Conservation (phyloP, 148 eudicot genomes). For the Cornus kousa region DNA sequence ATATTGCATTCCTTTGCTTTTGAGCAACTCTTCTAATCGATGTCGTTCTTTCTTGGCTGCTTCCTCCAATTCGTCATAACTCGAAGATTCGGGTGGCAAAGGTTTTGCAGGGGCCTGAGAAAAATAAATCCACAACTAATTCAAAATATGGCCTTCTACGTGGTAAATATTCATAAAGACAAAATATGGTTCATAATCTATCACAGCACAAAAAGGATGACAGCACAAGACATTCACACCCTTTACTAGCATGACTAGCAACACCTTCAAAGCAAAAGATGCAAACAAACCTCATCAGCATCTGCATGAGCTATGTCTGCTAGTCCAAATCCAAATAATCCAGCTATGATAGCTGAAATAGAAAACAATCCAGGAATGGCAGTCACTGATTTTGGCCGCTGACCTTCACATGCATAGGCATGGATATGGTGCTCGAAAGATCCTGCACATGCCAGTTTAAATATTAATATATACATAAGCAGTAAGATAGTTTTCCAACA, state of each 20-base stretch:
- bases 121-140: slow-evolving; percentile 16
- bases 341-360: slow-evolving; percentile 55
- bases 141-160: not conserved
- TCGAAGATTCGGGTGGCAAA: slow-evolving; percentile 47
- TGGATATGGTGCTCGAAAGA: slow-evolving; percentile 25
- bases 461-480: not conserved
- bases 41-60: slow-evolving; percentile 71
- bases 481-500: not conserved
- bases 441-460: slow-evolving; percentile 34
- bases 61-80: slow-evolving; percentile 63
- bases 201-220: not conserved
- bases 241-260: not conserved
- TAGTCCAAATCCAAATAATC: slow-evolving; percentile 66
- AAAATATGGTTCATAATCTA: not conserved
- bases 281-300: slow-evolving; percentile 59
- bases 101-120: slow-evolving; percentile 45
- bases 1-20: slow-evolving; percentile 67
- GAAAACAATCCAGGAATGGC: slow-evolving; percentile 24
- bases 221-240: not conserved
- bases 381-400: slow-evolving; percentile 10
- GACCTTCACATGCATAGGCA: slow-evolving; percentile 29
- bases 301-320: slow-evolving; percentile 71
- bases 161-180: not conserved
- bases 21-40: slow-evolving; percentile 67
- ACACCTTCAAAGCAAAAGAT: not conserved